phyloP scores from a whole-genome alignment of 768 basidiomycete genomes.

The Hygrocybe punicea region DNA sequence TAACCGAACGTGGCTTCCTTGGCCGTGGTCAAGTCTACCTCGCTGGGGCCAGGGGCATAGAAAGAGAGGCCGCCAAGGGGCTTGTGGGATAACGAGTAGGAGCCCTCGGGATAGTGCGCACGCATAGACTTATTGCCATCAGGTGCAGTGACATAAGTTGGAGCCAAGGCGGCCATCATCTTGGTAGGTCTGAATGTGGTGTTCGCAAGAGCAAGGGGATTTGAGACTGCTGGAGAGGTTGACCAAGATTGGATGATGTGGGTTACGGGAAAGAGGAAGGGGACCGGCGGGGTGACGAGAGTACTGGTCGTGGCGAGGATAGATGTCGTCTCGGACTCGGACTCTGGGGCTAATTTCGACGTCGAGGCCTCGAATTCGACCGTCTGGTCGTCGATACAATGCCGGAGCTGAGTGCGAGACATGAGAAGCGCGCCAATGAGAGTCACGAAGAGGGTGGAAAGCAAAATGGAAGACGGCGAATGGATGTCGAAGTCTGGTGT shows the following conservation, averaged over 20 bases:
- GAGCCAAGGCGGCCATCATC: constrained; percentile 37
- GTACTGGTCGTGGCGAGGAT: too few relatives aligned
- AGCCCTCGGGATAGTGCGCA: constrained; percentile 54
- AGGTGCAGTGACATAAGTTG: constrained; percentile 43
- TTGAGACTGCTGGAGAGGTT: constrained; percentile 36
- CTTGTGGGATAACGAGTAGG: constrained; percentile 46
- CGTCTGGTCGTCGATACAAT: too few relatives aligned
- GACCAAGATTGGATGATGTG: constrained; percentile 43
- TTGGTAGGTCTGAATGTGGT: constrained; percentile 42
- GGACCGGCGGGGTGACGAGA: constrained; percentile 9
- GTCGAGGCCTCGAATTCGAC: too few relatives aligned
- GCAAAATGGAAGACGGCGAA: too few relatives aligned
- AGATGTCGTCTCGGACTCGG: too few relatives aligned
- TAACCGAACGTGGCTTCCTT: constrained; percentile 64
- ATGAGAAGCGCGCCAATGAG: too few relatives aligned
- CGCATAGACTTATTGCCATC: constrained; percentile 53
- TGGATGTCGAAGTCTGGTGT: too few relatives aligned
- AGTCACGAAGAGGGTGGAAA: too few relatives aligned
- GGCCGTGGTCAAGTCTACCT: constrained; percentile 54
- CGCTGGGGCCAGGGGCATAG: constrained; percentile 58
- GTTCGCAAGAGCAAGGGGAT: constrained; percentile 43
- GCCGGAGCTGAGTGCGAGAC: too few relatives aligned
- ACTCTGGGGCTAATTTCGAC: too few relatives aligned
- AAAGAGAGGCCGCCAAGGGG: constrained; percentile 67
- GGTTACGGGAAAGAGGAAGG: constrained; percentile 44